These are phyloP conservation scores for Ganoderma leucocontextum DNA, from an alignment of 1,284 basidiomycete species.

Conservation along the genomic window DNA sequence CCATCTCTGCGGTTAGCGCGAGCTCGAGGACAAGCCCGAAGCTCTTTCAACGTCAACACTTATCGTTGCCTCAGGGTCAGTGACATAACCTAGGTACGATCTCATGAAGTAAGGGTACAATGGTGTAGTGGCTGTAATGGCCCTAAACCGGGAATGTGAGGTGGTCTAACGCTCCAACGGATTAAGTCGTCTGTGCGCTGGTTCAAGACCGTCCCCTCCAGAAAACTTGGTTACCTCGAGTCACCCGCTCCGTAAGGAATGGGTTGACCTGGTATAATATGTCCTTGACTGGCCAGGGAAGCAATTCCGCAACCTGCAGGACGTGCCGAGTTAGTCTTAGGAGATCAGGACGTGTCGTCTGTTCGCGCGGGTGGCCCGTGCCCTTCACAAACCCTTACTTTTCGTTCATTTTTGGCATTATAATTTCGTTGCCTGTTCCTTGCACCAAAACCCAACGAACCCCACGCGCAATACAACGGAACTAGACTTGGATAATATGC, in stretches of 20 bases:
- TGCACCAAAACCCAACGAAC: not conserved
- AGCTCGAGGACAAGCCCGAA: not conserved
- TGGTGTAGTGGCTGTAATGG: conserved; percentile 82
- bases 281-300: conserved; percentile 86
- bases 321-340: conserved; percentile 88
- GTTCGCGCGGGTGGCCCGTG: conserved; percentile 78
- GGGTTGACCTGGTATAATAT: conserved; percentile 78
- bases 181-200: conserved; percentile 73
- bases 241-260: conserved; percentile 65
- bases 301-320: conserved; percentile 88
- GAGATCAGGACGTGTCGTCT: conserved; percentile 85
- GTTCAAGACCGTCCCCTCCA: conserved; percentile 90
- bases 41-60: too few relatives aligned
- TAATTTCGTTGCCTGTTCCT: not conserved
- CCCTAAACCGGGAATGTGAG: conserved; percentile 82
- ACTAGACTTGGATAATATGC: not conserved
- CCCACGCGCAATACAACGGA: not conserved
- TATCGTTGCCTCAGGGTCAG: not conserved
- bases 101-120: conserved; percentile 37
- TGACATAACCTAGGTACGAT: not conserved
- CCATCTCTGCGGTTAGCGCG: not conserved
- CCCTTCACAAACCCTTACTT: conserved; percentile 77
- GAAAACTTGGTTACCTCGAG: conserved; percentile 85
- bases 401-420: conserved; percentile 21
- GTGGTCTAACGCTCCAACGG: conserved; percentile 68